Percentiles rank a stretch among this genome's conserved stretches.
These are phyloP conservation scores for Exserohilum turcica DNA, from an alignment of 2,329 filamentous ascomycete species.

Conservation along the genomic window DNA sequence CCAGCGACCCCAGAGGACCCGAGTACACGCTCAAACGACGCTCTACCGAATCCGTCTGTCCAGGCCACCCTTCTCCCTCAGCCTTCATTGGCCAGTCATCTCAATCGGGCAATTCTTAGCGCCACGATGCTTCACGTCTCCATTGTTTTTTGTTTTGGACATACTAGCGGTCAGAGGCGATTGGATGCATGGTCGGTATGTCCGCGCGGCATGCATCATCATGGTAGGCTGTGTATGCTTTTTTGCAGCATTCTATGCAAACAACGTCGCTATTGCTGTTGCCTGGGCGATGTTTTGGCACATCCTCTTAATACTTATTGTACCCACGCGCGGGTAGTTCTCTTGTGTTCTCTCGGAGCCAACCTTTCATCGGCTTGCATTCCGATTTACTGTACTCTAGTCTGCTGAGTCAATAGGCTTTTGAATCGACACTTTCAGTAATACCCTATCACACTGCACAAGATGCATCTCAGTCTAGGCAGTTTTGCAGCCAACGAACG, in stretches of 20 bases:
- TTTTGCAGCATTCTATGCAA: neutral
- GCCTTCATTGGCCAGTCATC: neutral
- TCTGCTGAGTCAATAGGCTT: too few relatives aligned
- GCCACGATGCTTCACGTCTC: neutral
- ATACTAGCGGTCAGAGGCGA: neutral
- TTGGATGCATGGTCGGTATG: conserved; percentile 3
- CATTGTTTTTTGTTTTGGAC: neutral
- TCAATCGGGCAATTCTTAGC: neutral
- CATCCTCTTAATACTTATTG: neutral
- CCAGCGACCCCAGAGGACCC: neutral
- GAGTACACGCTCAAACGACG: neutral
- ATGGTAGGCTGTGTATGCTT: neutral
- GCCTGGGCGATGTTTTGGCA: conserved; percentile 15
- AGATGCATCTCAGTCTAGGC: neutral
- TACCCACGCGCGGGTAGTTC: too few relatives aligned
- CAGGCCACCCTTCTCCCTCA: neutral
- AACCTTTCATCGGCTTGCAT: too few relatives aligned
- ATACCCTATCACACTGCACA: neutral
- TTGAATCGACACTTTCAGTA: too few relatives aligned
- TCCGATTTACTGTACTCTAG: too few relatives aligned
- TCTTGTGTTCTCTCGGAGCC: too few relatives aligned
- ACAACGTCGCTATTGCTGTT: conserved; percentile 10
- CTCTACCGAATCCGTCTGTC: neutral
- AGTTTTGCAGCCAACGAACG: conserved; percentile 9
- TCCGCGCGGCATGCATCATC: conserved; percentile 15